Percentiles rank a stretch among this genome's conserved stretches.
phyloP scores from a whole-genome alignment of 495 filamentous ascomycete species.

The Lindgomyces ingoldianus region DNA sequence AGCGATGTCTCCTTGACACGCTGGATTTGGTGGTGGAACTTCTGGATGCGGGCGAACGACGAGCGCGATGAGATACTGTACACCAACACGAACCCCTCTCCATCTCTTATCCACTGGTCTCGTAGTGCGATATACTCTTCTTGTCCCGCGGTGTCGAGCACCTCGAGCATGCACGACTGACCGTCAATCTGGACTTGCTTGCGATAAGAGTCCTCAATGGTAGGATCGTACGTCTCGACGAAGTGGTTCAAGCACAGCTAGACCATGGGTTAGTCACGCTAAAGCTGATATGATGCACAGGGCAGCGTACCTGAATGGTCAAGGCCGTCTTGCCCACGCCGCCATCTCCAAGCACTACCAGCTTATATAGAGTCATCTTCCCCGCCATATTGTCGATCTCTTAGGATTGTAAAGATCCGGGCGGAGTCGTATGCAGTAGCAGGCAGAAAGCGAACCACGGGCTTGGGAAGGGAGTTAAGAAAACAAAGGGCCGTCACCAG shows the following conservation, averaged over 20 bases:
- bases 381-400: slow-evolving; percentile 59
- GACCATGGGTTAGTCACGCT: slow-evolving; percentile 18
- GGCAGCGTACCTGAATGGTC: slow-evolving; percentile 81
- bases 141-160: slow-evolving; percentile 97
- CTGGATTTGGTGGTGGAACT: slow-evolving; percentile 95
- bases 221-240: slow-evolving; percentile 91
- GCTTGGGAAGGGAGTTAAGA: not conserved
- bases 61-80: slow-evolving; percentile 97
- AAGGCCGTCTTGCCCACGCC: slow-evolving; percentile 96
- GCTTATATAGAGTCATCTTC: slow-evolving; percentile 96
- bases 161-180: slow-evolving; percentile 97
- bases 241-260: slow-evolving; percentile 79
- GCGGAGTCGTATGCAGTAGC: not conserved
- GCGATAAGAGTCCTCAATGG: slow-evolving; percentile 94
- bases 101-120: slow-evolving; percentile 98
- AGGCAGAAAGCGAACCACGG: not conserved
- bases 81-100: slow-evolving; percentile 94
- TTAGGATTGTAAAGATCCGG: not conserved
- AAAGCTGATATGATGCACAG: not conserved
- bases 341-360: slow-evolving; percentile 95
- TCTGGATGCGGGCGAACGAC: slow-evolving; percentile 90
- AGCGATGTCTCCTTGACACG: slow-evolving; percentile 92
- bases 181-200: slow-evolving; percentile 98
- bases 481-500: not conserved
- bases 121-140: slow-evolving; percentile 97